Evolutionary conservation across 1,139 yeast genomes (phyloP), one percentile per base, ranked within the genome.

Genomic region (Magnusiomyces starmeri): DNA sequence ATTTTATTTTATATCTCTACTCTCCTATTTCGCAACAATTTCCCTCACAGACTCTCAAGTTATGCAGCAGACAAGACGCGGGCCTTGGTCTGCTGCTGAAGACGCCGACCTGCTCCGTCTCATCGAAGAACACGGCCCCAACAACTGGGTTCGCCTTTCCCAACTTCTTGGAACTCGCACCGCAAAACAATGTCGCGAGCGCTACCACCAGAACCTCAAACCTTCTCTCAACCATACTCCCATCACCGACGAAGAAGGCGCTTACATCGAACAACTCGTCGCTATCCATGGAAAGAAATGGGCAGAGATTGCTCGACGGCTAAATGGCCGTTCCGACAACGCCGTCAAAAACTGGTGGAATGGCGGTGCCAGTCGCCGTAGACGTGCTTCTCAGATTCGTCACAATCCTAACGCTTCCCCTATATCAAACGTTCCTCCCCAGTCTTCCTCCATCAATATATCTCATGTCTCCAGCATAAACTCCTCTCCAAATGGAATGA

Each of bases 271-370:
- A 68, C 80, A 80, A 58, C 75, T 89, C 52, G 96, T 89, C 44
- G 79, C 77, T 10, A 79, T 81, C 59, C 79, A 85, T 64, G 97
- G 97, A 50, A 87, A 88, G 67, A 79, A 86, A 63, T 89, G 97
- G 97, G 96, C 96, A 1, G 96, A 87, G 65, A 89, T 89, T 49
- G 88, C 95, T 25, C 77, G 96, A 50, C 95, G 87, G 67, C 70
- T 89, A 56, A 83, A 85, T 59, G 96, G 96, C 1, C 73, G 96
- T 51, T 79, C 87, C 18, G 97, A 89, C 68, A 89, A 89, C 67
- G 92, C 96, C 27, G 87, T 89, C 60, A 89, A 89, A 65, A 88
- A 88, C 69, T 89, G 96, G 96, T 89, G 96, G 96, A 89, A 89
- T 64, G 95, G 95, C 7, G 94, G 95, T 12, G 90, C 94, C 18